phyloP scores from a whole-genome alignment of 2,329 filamentous ascomycete species.

The Xylariomycetidae sp. region DNA sequence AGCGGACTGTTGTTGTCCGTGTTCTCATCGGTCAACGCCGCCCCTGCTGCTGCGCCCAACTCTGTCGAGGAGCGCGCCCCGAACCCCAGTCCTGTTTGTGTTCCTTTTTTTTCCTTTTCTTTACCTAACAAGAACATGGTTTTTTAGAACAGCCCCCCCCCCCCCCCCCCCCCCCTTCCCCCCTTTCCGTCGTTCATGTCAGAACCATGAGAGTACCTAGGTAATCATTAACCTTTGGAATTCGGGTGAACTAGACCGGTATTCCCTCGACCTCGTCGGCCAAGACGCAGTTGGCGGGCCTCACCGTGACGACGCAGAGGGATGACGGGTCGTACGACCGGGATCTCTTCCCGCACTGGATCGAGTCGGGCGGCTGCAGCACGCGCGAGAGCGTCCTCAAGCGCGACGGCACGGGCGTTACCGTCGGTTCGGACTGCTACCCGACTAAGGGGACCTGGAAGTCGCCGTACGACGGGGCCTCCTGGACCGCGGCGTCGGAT shows the following conservation, averaged over 20 bases:
- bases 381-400: slow-evolving; percentile 66
- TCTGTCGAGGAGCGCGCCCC: slow-evolving; percentile 3
- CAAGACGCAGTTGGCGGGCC: slow-evolving; percentile 36
- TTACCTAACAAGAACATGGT: too few species aligned
- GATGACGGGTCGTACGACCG: slow-evolving; percentile 45
- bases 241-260: slow-evolving; percentile 25
- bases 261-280: slow-evolving; percentile 44
- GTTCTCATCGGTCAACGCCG: neutral
- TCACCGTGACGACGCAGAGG: slow-evolving; percentile 45
- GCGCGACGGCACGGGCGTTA: slow-evolving; percentile 65
- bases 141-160: too few species aligned
- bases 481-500: slow-evolving; percentile 63
- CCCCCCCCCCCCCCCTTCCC: too few species aligned
- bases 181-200: too few species aligned
- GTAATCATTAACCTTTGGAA: neutral
- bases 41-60: neutral
- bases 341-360: slow-evolving; percentile 52
- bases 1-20: neutral
- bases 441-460: slow-evolving; percentile 63
- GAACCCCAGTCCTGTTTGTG: slow-evolving; percentile 4
- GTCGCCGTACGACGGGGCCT: slow-evolving; percentile 68
- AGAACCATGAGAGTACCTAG: neutral
- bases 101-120: too few species aligned
- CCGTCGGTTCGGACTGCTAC: slow-evolving; percentile 53
- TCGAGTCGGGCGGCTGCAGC: slow-evolving; percentile 48